These are phyloP conservation scores for Adansonia grandidieri DNA, from an alignment of 441 rosid species.

Conservation along the genomic window DNA sequence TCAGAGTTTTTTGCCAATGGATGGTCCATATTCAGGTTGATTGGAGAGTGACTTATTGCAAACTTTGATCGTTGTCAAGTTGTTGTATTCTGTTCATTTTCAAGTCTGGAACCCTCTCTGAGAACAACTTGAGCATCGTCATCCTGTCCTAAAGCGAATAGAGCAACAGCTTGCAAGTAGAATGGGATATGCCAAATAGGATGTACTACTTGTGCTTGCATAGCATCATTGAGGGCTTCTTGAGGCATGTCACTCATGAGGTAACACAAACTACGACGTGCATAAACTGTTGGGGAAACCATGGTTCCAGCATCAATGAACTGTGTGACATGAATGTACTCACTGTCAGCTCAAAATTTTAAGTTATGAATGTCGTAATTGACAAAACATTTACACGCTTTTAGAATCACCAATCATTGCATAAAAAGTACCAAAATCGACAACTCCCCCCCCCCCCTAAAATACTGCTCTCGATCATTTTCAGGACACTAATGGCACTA, in stretches of 20 bases:
- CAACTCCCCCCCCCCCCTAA: background rate
- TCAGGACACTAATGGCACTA: background rate
- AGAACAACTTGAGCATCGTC: constrained; percentile 72
- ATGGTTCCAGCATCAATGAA: constrained; percentile 64
- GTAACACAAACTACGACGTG: constrained; percentile 77
- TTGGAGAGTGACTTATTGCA: background rate
- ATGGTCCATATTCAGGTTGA: constrained; percentile 22
- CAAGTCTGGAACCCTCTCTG: constrained; percentile 71
- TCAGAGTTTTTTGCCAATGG: constrained; percentile 27
- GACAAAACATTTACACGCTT: background rate
- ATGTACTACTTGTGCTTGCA: constrained; percentile 78
- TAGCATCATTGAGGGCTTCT: constrained; percentile 76
- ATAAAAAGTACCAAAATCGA: background rate
- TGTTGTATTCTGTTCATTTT: constrained; percentile 47
- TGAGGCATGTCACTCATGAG: constrained; percentile 76
- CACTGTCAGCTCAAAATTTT: background rate
- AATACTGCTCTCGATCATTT: background rate
- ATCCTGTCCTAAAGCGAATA: constrained; percentile 62
- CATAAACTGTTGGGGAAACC: constrained; percentile 77
- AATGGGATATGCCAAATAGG: constrained; percentile 84
- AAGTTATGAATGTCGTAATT: background rate
- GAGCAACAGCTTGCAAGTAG: constrained; percentile 79
- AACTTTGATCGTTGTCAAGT: constrained; percentile 22
- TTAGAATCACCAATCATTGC: background rate
- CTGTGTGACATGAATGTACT: constrained; percentile 39